Evolutionary conservation across 257 asterid species (phyloP).

Genomic region (Leonotis leonurus): DNA sequence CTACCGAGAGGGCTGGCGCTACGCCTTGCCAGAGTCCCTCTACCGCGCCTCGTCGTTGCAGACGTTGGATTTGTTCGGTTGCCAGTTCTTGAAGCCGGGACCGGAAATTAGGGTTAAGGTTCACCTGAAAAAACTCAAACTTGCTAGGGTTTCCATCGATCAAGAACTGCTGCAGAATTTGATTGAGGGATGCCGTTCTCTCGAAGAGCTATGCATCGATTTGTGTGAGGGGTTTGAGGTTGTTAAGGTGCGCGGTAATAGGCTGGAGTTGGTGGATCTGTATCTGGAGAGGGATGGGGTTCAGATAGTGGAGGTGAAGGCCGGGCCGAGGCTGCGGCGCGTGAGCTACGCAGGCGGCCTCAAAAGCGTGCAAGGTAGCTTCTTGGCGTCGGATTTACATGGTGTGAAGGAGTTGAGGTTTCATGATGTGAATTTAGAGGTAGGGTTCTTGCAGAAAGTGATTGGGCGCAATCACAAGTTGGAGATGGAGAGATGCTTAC

Average conservation of each 20-base stretch:
- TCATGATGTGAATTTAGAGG: neutral
- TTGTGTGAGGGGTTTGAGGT: neutral
- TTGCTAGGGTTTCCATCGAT: neutral
- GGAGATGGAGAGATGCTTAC: neutral
- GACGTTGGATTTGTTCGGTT: constrained; percentile 9
- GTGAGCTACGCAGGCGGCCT: neutral
- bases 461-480: neutral
- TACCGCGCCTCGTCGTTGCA: neutral
- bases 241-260: neutral
- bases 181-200: neutral
- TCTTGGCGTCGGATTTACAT: neutral
- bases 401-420: neutral
- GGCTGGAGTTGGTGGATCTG: neutral
- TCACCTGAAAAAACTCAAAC: neutral
- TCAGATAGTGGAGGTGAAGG: neutral
- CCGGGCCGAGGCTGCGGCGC: neutral
- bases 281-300: neutral
- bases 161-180: neutral
- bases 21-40: neutral
- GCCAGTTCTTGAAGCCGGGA: neutral
- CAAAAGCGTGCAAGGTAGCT: neutral
- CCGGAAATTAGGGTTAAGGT: neutral
- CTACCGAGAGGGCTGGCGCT: neutral
- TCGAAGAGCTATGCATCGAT: neutral
- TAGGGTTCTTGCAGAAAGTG: neutral